Evolutionary conservation across 768 basidiomycete genomes (phyloP).

Genomic region (Serendipita sp.): DNA sequence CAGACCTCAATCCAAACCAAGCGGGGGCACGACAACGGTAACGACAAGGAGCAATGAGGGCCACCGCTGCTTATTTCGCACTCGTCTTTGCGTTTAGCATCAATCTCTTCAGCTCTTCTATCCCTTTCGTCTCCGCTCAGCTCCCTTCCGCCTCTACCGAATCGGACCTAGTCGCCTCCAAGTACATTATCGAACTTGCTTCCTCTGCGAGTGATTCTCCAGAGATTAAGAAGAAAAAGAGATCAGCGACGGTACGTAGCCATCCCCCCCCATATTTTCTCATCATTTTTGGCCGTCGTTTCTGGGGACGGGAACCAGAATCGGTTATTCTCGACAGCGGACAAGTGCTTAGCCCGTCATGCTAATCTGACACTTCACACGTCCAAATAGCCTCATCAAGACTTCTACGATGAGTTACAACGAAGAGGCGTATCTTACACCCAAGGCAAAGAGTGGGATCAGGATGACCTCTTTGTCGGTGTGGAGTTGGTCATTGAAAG

Average conservation of each 20-base stretch:
- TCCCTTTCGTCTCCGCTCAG: neutral
- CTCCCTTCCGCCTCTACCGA: neutral
- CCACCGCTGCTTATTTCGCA: neutral
- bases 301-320: neutral
- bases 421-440: neutral
- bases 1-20: too few species aligned
- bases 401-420: neutral
- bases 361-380: neutral
- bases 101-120: neutral
- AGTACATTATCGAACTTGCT: neutral
- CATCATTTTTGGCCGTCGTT: neutral
- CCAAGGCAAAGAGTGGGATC: neutral
- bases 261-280: neutral
- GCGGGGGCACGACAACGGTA: too few species aligned
- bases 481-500: neutral
- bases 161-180: neutral
- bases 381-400: slow-evolving; percentile 1
- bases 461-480: neutral
- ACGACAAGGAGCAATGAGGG: neutral
- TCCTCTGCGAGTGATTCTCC: neutral
- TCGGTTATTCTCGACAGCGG: neutral
- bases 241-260: neutral
- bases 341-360: neutral
- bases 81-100: neutral
- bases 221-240: neutral